phyloP scores from a whole-genome alignment of 2,329 filamentous ascomycete species.

The Bretziella fagacearum region DNA sequence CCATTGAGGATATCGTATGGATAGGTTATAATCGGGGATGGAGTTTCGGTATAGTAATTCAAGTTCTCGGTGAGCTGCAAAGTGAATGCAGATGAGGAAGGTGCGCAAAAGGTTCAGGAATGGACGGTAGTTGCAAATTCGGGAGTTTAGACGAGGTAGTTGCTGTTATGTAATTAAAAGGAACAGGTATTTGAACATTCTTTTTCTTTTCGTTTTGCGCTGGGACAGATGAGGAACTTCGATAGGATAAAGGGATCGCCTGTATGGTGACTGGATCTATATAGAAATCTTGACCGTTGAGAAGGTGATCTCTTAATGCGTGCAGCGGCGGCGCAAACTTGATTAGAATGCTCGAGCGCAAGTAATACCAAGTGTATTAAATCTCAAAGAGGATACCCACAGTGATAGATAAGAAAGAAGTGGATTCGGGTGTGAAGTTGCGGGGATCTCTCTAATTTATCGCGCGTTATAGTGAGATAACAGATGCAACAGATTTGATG shows the following conservation, averaged over 20 bases:
- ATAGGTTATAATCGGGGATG: not conserved
- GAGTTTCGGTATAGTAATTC: not conserved
- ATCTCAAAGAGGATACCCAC: not conserved
- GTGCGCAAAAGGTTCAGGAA: not conserved
- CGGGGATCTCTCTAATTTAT: not conserved
- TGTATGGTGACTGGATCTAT: not conserved
- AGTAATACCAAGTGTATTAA: not conserved
- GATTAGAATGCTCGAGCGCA: not conserved
- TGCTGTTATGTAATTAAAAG: constrained; percentile 1
- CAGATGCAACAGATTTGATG: not conserved
- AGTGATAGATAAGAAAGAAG: not conserved
- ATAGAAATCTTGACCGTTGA: no score
- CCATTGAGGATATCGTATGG: constrained; percentile 5
- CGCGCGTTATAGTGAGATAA: no score
- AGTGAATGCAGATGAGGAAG: not conserved
- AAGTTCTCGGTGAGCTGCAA: not conserved
- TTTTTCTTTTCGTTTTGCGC: not conserved
- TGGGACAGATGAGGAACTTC: not conserved
- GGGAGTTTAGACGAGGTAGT: not conserved
- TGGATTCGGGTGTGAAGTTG: not conserved
- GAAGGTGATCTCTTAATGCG: not conserved
- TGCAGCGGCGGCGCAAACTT: not conserved
- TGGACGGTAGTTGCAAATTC: not conserved
- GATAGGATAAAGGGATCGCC: not conserved
- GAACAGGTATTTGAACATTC: no score